Percentiles rank a stretch among this genome's conserved stretches.
These are phyloP conservation scores for Naematelia aurantialba DNA, from an alignment of 768 basidiomycete genomes.

Conservation along the genomic window DNA sequence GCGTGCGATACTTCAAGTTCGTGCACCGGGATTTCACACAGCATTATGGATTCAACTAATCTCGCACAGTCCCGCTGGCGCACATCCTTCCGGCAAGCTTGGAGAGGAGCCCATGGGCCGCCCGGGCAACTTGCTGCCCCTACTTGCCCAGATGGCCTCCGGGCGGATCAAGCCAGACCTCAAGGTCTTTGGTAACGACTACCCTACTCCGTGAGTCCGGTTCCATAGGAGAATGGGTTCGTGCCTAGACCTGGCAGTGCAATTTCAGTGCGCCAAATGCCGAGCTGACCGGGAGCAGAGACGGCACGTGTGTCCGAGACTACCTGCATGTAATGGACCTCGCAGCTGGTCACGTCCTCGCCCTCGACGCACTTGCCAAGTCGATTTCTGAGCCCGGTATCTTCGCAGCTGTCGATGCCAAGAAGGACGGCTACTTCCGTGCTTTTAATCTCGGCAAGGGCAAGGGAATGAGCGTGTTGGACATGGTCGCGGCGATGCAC, in stretches of 20 bases:
- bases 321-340: constrained; percentile 73
- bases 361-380: constrained; percentile 70
- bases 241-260: too few species aligned
- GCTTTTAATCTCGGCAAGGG: constrained; percentile 97
- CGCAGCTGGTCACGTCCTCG: constrained; percentile 86
- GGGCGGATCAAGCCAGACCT: constrained; percentile 68
- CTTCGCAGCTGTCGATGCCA: constrained; percentile 58
- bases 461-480: constrained; percentile 81
- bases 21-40: not conserved
- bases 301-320: constrained; percentile 97
- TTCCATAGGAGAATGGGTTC: too few species aligned
- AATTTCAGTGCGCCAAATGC: too few species aligned
- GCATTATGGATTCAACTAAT: not conserved
- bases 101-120: constrained; percentile 96
- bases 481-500: constrained; percentile 92
- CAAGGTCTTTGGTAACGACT: constrained; percentile 94
- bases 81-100: constrained; percentile 88
- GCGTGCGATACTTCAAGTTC: constrained; percentile 90
- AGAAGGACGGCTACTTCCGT: constrained; percentile 62
- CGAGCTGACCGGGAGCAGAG: constrained; percentile 84
- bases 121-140: constrained; percentile 88
- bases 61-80: constrained; percentile 79
- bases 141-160: constrained; percentile 90
- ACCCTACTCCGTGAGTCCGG: constrained; percentile 73
- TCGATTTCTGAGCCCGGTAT: constrained; percentile 56